Conservation (phyloP, 441 rosid genomes). For the Dalechampia spathulata region DNA sequence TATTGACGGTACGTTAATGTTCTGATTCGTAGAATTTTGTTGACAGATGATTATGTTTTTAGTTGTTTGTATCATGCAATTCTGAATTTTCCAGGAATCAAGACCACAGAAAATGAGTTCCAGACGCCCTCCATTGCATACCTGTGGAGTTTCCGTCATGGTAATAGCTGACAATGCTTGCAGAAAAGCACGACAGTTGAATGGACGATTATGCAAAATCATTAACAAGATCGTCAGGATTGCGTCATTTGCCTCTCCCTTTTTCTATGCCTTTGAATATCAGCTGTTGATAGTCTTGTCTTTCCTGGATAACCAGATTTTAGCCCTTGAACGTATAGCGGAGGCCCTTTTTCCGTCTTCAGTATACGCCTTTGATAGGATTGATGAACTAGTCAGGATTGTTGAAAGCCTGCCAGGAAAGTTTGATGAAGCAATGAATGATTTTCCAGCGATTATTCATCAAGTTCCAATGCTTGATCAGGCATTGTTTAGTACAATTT, state of each 20-base stretch:
- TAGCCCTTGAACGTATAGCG: constrained; percentile 26
- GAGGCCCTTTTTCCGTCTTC: constrained; percentile 52
- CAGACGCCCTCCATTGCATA: constrained; percentile 57
- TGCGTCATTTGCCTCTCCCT: constrained; percentile 14
- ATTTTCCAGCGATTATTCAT: constrained; percentile 26
- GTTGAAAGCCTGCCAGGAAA: constrained; percentile 44
- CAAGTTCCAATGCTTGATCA: constrained; percentile 28
- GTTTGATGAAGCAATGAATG: constrained; percentile 28
- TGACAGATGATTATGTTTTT: no score
- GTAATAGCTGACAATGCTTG: constrained; percentile 28
- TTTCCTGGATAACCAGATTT: constrained; percentile 37
- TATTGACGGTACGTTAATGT: background rate
- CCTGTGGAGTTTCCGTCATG: constrained; percentile 35
- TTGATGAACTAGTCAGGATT: constrained; percentile 27
- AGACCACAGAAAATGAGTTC: constrained; percentile 15
- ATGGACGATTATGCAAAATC: constrained; percentile 26
- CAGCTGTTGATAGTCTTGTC: constrained; percentile 30
- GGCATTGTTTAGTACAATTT: constrained; percentile 22
- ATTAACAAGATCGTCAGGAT: constrained; percentile 18
- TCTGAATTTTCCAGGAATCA: constrained; percentile 25
- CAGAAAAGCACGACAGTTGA: constrained; percentile 24
- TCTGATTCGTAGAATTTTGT: no score
- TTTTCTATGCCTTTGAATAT: constrained; percentile 26
- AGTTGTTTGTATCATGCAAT: background rate
- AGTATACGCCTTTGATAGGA: constrained; percentile 27